phyloP scores from a whole-genome alignment of 139 green algal genomes.

The Asterochloris erici region DNA sequence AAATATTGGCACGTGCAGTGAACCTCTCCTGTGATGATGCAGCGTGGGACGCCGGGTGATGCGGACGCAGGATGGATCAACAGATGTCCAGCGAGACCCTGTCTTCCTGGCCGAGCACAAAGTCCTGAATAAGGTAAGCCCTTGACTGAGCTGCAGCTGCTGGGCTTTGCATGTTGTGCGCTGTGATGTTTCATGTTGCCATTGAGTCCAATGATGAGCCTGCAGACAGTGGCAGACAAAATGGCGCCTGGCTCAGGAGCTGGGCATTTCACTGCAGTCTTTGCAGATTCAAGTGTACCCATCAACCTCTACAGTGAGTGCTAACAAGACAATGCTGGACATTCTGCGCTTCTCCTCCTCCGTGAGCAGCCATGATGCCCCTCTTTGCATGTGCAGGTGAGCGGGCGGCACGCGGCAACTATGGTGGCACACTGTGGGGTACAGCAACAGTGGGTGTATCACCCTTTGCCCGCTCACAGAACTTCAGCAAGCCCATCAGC shows the following conservation, averaged over 20 bases:
- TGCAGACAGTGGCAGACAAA: too few relatives aligned
- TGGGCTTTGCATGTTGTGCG: too few relatives aligned
- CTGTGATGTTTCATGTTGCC: too few relatives aligned
- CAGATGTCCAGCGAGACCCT: not conserved
- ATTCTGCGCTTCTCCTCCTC: not conserved
- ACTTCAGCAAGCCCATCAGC: conserved; percentile 16
- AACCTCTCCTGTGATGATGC: not conserved
- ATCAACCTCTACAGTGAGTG: too few relatives aligned
- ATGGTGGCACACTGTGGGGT: not conserved
- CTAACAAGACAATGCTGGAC: too few relatives aligned
- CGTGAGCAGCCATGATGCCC: not conserved
- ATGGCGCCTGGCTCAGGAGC: too few relatives aligned
- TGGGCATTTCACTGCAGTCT: too few relatives aligned
- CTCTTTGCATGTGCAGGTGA: conserved; percentile 11
- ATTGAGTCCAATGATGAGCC: too few relatives aligned
- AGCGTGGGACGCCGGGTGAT: conserved; percentile 6
- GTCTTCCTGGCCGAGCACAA: conserved; percentile 11
- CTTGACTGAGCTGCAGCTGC: too few relatives aligned
- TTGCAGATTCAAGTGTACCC: too few relatives aligned
- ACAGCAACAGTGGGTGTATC: not conserved
- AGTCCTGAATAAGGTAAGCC: not conserved
- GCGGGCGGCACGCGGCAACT: not conserved
- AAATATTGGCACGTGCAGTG: too few relatives aligned
- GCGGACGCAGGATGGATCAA: conserved; percentile 10
- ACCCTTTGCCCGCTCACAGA: not conserved